Evolutionary conservation across 139 green algal genomes (phyloP).

Genomic region (Nannochloris sp.): DNA sequence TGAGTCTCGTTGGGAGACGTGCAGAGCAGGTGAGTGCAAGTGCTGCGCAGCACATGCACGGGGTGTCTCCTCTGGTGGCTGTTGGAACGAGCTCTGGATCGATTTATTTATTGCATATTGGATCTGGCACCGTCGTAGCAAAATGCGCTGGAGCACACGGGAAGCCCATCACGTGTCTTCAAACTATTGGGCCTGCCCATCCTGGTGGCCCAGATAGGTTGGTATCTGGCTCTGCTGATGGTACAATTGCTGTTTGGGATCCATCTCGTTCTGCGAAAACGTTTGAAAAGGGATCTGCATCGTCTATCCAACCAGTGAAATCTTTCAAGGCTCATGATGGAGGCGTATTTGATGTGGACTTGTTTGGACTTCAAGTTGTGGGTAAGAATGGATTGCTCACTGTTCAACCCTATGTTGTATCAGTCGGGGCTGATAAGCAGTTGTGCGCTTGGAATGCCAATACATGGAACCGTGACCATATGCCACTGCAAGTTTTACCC

Average conservation of each 20-base stretch:
- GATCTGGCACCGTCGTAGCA: constrained; percentile 25
- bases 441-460: constrained; percentile 32
- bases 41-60: background rate
- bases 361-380: constrained; percentile 27
- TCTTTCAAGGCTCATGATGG: constrained; percentile 48
- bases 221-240: constrained; percentile 36
- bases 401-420: constrained; percentile 6
- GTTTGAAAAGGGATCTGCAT: constrained; percentile 7
- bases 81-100: constrained; percentile 36
- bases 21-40: background rate
- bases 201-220: constrained; percentile 32
- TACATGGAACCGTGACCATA: constrained; percentile 28
- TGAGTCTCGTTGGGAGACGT: constrained; percentile 10
- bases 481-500: constrained; percentile 25
- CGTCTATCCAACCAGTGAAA: constrained; percentile 23
- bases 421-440: constrained; percentile 31
- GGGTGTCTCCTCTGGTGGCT: constrained; percentile 35
- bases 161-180: constrained; percentile 27
- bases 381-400: constrained; percentile 18
- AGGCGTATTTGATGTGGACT: constrained; percentile 27
- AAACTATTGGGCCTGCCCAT: constrained; percentile 20
- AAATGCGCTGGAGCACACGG: constrained; percentile 38
- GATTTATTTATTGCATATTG: constrained; percentile 33
- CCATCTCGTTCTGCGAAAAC: constrained; percentile 23
- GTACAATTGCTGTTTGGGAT: constrained; percentile 47